Base-by-base conservation (phyloP, 371 early-diverging fungal genomes). In the Apophysomyces trapeziformis region DNA sequence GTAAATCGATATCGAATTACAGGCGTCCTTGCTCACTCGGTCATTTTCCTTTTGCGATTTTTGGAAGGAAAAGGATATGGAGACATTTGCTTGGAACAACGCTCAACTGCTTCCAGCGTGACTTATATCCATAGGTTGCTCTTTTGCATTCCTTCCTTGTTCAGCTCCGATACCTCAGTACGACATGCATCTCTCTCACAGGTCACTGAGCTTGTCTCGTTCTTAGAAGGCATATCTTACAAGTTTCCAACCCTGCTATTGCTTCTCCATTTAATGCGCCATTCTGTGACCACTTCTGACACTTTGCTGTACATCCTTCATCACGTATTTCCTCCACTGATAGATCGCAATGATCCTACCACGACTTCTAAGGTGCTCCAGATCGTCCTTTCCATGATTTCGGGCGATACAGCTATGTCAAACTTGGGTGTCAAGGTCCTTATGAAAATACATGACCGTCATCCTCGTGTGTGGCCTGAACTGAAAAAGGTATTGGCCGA, bases 381-480 rank as follows among this genome's bases (percentile, higher is more conserved):
- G 39, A 73, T 83, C 1, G 69, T 83, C 0, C 45, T 80, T 12
- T 76, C 84, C 2, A 72, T 84, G 9, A 79, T 84, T 39, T 68
- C 76, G 41, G 77, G 77, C 3, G 64, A 70, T 36, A 75, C 79
- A 5, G 66, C 75, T 6, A 76, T 85, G 76, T 75, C 86, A 2
- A 76, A 79, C 43, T 68, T 87, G 13, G 86, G 84, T 16, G 74
- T 86, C 36, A 74, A 75, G 38, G 75, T 81, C n/a, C 62, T 87
- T 7, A 74, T 71, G 2, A 68, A 74, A 13, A 72, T 85, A 2
- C 79, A 78, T 71, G 73, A 78, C 26, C 73, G 74, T 7, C 88
- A 87, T 46, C 83, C 88, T 9, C 82, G 88, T 9, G 77, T 83
- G 1, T 87, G 88, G 88, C 85, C 84, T 57, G 84, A 86, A 14